Base-by-base conservation (phyloP, 2,329 filamentous ascomycete species). In the Exutisphaerella laricina region DNA sequence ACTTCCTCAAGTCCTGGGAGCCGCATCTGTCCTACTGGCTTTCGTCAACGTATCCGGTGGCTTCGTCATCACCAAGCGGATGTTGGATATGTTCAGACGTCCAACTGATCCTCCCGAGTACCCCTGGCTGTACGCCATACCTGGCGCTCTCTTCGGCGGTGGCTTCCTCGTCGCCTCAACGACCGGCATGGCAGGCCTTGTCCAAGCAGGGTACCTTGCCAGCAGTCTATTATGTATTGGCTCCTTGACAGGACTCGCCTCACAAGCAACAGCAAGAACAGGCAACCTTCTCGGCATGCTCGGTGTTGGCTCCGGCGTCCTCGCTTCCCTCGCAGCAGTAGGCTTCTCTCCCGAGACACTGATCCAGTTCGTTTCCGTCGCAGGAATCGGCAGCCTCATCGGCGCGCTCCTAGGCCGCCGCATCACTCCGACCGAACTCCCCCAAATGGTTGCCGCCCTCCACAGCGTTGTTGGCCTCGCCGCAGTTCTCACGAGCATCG, bases 381-480 rank as follows among this genome's bases (percentile, higher is more conserved):
- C 87, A 16, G 76, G 80, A 6, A 62, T 85, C 7, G 88, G 88
- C 44, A 76, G 79, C 40, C 60, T 90, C 21, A 69, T 78, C 60
- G 82, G 85, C 22, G 75, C 86, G 37, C 61, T 88, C 17, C 90
- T 95, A 50, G 88, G 88, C 31, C 84, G 87, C 56, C 79, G 87
- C 9, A 94, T 94, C 53, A 94, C 87, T 0, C 85, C 88, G 0
- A 94, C 88, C 0, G 85, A 88, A 41, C 77, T 95, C 2, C 88
- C 88, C 0, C 88, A 95, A 62, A 94, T 87, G 0, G 88, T 94
- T 2, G 88, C 88, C 14, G 88, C 88, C 0, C 71, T 95, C 21
- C 88, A 94, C 66, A 94, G 87, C 0, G 88, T 95, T 5, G 88
- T 95, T 22, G 88, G 88, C 63, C 74, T 95, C 1, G 88, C 88